Percentiles rank a stretch among this genome's conserved stretches.
Evolutionary conservation across 192 early-diverging fungal genomes (phyloP).

Genomic region (Oehlia diaphana): DNA sequence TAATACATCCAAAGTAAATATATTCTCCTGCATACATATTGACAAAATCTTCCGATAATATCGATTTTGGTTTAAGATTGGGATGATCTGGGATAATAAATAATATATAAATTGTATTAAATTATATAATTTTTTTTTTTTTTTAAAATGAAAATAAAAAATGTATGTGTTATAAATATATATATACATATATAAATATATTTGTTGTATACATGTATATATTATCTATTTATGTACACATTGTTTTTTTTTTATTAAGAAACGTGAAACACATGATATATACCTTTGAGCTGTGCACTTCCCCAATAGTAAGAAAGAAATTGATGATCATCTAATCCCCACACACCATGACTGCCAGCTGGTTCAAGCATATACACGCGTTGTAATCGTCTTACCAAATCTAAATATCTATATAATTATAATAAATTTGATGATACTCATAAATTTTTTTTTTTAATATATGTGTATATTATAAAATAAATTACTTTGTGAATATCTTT

Average conservation of each 20-base stretch:
- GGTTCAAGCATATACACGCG: conserved; percentile 86
- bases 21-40: conserved; percentile 64
- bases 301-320: conserved; percentile 95
- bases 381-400: conserved; percentile 80
- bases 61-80: conserved; percentile 70
- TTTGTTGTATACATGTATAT: too few species aligned
- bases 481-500: conserved; percentile 63
- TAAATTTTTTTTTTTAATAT: not conserved
- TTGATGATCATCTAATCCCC: conserved; percentile 97
- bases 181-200: too few species aligned
- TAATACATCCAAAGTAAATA: conserved; percentile 83
- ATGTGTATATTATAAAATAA: not conserved
- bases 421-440: not conserved
- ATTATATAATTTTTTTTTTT: too few species aligned
- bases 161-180: not conserved
- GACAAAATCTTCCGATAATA: conserved; percentile 63
- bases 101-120: too few species aligned
- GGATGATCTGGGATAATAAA: conserved; percentile 52
- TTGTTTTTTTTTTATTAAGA: too few species aligned
- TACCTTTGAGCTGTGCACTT: conserved; percentile 80
- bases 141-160: too few species aligned
- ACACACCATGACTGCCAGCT: conserved; percentile 95
- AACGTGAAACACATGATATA: not conserved
- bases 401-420: conserved; percentile 65
- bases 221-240: too few species aligned